These are phyloP conservation scores for Platanthera guangdongensis DNA, from an alignment of 106 monocot genomes.

Conservation along the genomic window DNA sequence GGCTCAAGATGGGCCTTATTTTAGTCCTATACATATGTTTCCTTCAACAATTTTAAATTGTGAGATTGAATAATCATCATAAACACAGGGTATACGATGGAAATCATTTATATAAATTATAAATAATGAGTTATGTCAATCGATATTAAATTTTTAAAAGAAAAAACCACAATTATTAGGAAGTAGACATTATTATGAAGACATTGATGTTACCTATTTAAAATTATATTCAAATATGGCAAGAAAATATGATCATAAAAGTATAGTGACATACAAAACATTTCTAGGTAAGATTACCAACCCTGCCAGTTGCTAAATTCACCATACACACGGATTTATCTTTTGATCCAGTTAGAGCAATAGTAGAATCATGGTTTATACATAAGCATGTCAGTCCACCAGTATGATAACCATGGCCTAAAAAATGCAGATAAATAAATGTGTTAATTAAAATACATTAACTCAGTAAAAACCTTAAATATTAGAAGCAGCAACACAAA, in stretches of 20 bases:
- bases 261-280: background rate
- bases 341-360: conserved; percentile 70
- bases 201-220: too few relatives aligned
- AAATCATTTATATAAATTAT: too few relatives aligned
- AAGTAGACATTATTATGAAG: too few relatives aligned
- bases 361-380: conserved; percentile 65
- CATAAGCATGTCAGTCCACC: conserved; percentile 79
- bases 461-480: too few relatives aligned
- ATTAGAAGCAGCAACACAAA: too few relatives aligned
- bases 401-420: conserved; percentile 79
- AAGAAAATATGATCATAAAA: background rate
- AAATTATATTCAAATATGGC: background rate
- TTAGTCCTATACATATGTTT: too few relatives aligned
- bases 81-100: too few relatives aligned
- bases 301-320: conserved; percentile 60
- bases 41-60: too few relatives aligned
- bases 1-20: too few relatives aligned
- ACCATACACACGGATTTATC: conserved; percentile 76
- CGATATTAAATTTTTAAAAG: too few relatives aligned
- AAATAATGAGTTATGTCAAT: too few relatives aligned
- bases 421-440: conserved; percentile 2
- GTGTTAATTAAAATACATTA: background rate
- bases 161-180: background rate
- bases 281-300: conserved; percentile 8
- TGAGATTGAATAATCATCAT: too few relatives aligned